phyloP scores from a whole-genome alignment of 2,329 filamentous ascomycete genomes.

The Periconia sp. region DNA sequence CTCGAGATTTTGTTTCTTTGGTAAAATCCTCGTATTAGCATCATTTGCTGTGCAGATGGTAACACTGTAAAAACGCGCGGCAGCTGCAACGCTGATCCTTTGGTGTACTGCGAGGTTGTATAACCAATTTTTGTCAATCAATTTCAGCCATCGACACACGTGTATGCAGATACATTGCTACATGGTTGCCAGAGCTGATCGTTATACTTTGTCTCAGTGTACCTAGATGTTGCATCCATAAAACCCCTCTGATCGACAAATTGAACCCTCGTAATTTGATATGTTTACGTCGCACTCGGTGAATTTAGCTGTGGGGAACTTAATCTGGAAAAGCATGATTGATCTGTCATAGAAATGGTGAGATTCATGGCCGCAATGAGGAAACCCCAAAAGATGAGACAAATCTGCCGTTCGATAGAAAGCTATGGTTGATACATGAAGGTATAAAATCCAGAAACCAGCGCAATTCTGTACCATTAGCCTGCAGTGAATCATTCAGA shows the following conservation, averaged over 20 bases:
- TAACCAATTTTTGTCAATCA: background rate
- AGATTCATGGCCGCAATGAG: too few relatives aligned
- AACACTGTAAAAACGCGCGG: constrained; percentile 12
- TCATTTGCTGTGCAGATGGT: background rate
- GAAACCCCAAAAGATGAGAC: too few relatives aligned
- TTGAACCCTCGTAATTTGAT: background rate
- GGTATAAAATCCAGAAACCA: background rate
- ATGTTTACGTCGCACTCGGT: background rate
- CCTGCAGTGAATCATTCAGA: background rate
- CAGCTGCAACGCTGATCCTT: background rate
- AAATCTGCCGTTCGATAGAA: too few relatives aligned
- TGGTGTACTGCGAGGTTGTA: constrained; percentile 2
- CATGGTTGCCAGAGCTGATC: background rate
- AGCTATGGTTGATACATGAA: background rate
- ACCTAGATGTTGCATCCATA: background rate
- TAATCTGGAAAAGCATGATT: background rate
- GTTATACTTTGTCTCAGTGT: background rate
- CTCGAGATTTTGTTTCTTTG: background rate
- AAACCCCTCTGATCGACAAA: background rate
- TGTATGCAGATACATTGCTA: background rate
- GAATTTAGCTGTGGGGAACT: background rate
- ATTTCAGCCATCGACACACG: background rate
- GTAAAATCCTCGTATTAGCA: background rate
- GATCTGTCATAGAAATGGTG: background rate
- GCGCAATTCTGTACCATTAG: background rate